phyloP scores from a whole-genome alignment of 345 rosid genomes.

The Lepidium sativum region DNA sequence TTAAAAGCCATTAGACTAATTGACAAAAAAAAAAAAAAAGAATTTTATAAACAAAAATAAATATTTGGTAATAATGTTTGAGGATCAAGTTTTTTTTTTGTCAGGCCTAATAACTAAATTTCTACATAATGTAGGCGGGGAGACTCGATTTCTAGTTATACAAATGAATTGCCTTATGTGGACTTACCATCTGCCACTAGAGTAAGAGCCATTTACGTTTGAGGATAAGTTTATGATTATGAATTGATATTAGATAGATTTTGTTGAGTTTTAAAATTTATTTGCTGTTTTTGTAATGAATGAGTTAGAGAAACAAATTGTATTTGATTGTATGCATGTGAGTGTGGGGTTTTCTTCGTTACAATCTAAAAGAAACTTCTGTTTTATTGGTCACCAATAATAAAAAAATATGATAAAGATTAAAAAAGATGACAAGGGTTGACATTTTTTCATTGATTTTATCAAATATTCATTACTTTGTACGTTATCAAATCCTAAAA shows the following conservation, averaged over 20 bases:
- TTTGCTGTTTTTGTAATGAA: not conserved
- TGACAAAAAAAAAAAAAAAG: no score
- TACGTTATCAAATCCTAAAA: conserved; percentile 5
- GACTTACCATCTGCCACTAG: no score
- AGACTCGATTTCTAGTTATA: no score
- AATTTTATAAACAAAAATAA: not conserved
- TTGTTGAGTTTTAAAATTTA: not conserved
- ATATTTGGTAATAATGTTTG: not conserved
- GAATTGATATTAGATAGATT: conserved; percentile 3
- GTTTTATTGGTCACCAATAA: conserved; percentile 16
- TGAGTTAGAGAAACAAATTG: conserved; percentile 11
- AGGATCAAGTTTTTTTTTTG: not conserved
- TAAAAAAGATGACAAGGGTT: conserved; percentile 16
- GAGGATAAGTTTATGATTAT: not conserved
- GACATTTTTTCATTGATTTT: conserved; percentile 17
- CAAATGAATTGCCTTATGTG: no score
- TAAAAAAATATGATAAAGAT: not conserved
- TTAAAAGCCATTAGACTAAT: no score
- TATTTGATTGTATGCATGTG: conserved; percentile 27
- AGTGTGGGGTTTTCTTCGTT: conserved; percentile 27
- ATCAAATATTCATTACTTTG: not conserved
- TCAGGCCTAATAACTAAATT: no score
- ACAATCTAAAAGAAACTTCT: not conserved
- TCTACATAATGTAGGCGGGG: no score
- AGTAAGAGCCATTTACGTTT: no score